These are phyloP conservation scores for Geotrichum ghanense DNA, from an alignment of 805 yeast genomes.

Conservation along the genomic window DNA sequence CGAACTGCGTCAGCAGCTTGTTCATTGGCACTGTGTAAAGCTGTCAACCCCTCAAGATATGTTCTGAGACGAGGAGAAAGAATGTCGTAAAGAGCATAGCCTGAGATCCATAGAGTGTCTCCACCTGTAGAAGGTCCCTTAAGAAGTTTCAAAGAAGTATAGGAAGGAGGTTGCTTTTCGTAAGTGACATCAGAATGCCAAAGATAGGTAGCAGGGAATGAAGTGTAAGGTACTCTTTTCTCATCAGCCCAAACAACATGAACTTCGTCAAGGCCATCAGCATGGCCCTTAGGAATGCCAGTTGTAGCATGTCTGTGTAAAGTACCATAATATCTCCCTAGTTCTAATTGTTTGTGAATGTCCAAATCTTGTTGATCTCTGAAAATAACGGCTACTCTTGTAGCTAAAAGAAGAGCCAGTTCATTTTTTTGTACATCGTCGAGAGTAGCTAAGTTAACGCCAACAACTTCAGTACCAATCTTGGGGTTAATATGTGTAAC, in stretches of 20 bases:
- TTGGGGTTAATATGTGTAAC: constrained; percentile 41
- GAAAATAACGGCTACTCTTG: constrained; percentile 50
- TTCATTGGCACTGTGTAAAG: constrained; percentile 31
- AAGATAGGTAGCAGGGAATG: neutral
- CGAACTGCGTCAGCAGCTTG: constrained; percentile 40
- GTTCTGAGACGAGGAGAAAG: constrained; percentile 36
- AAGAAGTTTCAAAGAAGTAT: constrained; percentile 50
- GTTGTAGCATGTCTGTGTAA: constrained; percentile 33
- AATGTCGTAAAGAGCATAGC: constrained; percentile 40
- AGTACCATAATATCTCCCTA: constrained; percentile 37
- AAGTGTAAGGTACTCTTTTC: neutral
- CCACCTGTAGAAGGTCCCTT: constrained; percentile 43
- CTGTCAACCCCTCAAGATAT: constrained; percentile 40
- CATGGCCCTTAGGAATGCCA: constrained; percentile 29
- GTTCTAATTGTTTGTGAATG: constrained; percentile 30
- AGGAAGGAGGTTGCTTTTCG: constrained; percentile 61
- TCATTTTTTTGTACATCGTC: constrained; percentile 46
- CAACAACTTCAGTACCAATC: constrained; percentile 48
- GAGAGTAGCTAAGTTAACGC: constrained; percentile 46
- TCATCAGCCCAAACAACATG: constrained; percentile 20
- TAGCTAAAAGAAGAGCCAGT: constrained; percentile 53
- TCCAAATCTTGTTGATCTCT: constrained; percentile 55
- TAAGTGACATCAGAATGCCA: constrained; percentile 73
- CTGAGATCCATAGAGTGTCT: constrained; percentile 42
- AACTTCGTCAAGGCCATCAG: constrained; percentile 33